Base-by-base conservation (phyloP, 805 yeast species). In the Teunomyces aglyptinius region DNA sequence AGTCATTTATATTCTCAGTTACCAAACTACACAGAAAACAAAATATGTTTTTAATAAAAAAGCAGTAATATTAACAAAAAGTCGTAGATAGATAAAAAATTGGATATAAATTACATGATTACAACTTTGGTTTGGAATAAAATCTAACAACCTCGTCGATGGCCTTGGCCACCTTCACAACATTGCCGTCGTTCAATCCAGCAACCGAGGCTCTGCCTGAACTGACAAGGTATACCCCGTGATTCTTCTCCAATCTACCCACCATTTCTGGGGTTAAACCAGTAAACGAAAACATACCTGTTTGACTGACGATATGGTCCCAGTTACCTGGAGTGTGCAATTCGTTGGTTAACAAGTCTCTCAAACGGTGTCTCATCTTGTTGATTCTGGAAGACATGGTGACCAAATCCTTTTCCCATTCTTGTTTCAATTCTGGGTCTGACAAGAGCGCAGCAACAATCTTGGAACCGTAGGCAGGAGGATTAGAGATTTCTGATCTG, bases 211-310 rank as follows among this genome's bases (percentile, higher is more conserved):
- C 92, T 65, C 98, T 82, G 42, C 98, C 98, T 46, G 86, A 81
- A 38, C 82, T 64, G 16, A 88, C 88, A 65, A 91, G 65, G 65
- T 92, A 92, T 40, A 92, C 83, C 27, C 84, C 96, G 65, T 85
- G 96, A 56, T 84, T 80, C 48, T 77, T 63, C 59, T 89, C 96
- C 51, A 91, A 76, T 54, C 86, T 77, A 43, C 76, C 78, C 46
- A 86, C 96, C 81, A 89, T 92, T 27, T 80, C 85, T 24, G 85
- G 73, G 5, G 78, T 69, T 57, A 92, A 77, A 1, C 97, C 99
- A 26, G 98, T 92, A 72, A 84, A 92, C 29, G 96, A 89, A 66
- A 92, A 92, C 98, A 92, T 92, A 58, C 99, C 99, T 51, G 88
- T 86, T 75, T 94, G 99, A 53, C 76, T 75, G 40, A 83, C 85